These are phyloP conservation scores for Hypoxylon sp. DNA, from an alignment of 2,329 filamentous ascomycete genomes.

Conservation along the genomic window DNA sequence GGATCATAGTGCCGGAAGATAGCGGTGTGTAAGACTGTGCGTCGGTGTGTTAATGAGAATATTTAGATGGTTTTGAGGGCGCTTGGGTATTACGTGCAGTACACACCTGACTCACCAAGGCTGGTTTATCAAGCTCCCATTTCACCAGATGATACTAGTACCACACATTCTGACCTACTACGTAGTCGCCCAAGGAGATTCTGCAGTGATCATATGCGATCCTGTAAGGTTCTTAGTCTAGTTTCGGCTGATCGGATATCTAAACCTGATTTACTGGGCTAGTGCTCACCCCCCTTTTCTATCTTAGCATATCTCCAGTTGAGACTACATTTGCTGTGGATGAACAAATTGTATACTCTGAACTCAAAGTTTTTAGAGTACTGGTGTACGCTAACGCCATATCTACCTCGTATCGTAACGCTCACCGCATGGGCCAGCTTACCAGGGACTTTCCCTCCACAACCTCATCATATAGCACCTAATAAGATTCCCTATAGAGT, in stretches of 20 bases:
- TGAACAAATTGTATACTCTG: neutral
- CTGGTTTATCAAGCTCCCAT: neutral
- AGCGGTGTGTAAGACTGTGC: conserved; percentile 22
- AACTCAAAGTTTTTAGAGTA: neutral
- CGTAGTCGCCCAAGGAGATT: neutral
- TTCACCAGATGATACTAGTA: neutral
- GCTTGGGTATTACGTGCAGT: conserved; percentile 7
- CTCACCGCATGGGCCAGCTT: neutral
- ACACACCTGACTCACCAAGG: neutral
- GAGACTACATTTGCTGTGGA: neutral
- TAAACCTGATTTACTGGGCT: neutral
- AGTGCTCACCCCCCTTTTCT: neutral
- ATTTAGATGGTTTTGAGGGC: neutral
- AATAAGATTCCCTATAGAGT: neutral
- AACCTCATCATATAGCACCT: neutral
- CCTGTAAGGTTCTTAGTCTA: neutral
- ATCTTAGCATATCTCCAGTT: neutral
- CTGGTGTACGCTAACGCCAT: neutral
- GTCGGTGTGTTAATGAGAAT: neutral
- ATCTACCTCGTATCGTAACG: too few relatives aligned
- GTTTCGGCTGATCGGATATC: neutral
- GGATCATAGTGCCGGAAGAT: neutral
- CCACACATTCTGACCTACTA: neutral
- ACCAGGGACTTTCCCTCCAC: neutral
- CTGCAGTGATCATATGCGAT: neutral